phyloP scores from a whole-genome alignment of 23 red algal genomes.

The Agarophyton chilense region DNA sequence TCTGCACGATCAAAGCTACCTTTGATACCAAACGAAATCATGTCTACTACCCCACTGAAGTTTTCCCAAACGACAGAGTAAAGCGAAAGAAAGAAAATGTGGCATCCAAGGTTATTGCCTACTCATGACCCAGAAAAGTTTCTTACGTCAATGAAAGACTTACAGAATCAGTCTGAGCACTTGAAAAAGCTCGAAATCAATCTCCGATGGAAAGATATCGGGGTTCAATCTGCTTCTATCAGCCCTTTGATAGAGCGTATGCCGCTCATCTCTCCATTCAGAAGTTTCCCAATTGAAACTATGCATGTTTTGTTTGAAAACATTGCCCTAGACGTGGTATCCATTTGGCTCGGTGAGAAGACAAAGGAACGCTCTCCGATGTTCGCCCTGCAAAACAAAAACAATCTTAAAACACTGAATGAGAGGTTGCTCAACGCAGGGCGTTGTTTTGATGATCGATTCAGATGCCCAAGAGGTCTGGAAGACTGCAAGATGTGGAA shows the following conservation, averaged over 20 bases:
- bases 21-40: not conserved
- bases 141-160: no score
- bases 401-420: no score
- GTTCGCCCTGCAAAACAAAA: no score
- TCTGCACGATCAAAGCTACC: not conserved
- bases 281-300: not conserved
- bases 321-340: not conserved
- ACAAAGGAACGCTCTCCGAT: conserved; percentile 3
- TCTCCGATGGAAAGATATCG: not conserved
- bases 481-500: no score
- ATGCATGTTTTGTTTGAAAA: conserved; percentile 34
- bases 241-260: not conserved
- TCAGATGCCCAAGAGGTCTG: no score
- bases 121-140: not conserved
- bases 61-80: not conserved
- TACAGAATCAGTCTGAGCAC: not conserved
- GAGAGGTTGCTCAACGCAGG: no score
- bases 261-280: no score
- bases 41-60: not conserved
- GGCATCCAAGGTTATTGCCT: not conserved
- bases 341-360: not conserved
- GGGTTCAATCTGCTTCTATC: not conserved
- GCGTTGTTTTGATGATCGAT: no score
- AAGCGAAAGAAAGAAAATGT: not conserved
- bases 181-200: not conserved